Conservation (phyloP, 169 alveolate species). For the Plasmodium ovale region DNA sequence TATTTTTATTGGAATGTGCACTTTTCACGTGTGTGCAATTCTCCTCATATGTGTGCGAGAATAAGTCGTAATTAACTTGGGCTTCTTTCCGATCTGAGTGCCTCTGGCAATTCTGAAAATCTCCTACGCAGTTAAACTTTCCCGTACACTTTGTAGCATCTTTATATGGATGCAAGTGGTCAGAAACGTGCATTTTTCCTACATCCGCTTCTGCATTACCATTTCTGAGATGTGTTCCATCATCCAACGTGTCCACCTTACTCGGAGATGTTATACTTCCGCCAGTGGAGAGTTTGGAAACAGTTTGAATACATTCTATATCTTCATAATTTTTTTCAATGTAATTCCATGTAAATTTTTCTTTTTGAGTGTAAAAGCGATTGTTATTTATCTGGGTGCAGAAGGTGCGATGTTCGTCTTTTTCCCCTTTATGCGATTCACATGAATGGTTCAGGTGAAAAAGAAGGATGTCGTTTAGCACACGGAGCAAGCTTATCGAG, state of each 20-base stretch:
- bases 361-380: conserved; percentile 53
- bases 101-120: no score
- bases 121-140: no score
- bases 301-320: not conserved
- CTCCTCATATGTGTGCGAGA: no score
- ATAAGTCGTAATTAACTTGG: not conserved
- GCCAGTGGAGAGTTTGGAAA: not conserved
- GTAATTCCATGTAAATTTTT: conserved; percentile 28
- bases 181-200: no score
- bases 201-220: no score
- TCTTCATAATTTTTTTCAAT: conserved; percentile 40
- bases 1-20: not conserved
- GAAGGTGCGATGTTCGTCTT: not conserved
- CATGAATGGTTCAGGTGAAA: not conserved
- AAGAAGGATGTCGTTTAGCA: conserved; percentile 22
- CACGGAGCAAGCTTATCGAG: conserved; percentile 25
- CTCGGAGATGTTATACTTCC: not conserved
- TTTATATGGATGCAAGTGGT: no score
- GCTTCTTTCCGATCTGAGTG: no score
- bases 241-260: no score
- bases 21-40: no score
- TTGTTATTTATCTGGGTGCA: conserved; percentile 5
- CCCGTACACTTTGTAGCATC: no score
- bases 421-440: not conserved
- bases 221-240: no score